These are phyloP conservation scores for Dioszegia hungarica DNA, from an alignment of 768 basidiomycete species.

Conservation along the genomic window DNA sequence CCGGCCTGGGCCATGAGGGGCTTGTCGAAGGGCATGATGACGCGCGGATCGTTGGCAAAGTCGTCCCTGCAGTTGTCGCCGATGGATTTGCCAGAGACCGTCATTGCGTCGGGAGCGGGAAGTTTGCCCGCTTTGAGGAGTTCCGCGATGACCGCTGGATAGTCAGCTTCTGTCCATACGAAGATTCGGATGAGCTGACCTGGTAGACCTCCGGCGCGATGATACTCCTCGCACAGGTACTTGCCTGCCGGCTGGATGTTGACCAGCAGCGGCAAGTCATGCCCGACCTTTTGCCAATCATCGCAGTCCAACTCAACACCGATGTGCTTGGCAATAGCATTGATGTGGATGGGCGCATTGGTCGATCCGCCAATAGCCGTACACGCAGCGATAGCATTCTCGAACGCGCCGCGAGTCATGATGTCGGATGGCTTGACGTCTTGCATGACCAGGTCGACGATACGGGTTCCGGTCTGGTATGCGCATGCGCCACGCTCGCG, in stretches of 20 bases:
- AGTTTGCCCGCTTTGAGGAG: conserved; percentile 28
- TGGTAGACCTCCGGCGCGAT: conserved; percentile 42
- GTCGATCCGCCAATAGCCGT: conserved; percentile 44
- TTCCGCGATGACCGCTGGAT: conserved; percentile 37
- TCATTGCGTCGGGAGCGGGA: conserved; percentile 35
- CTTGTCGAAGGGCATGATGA: conserved; percentile 38
- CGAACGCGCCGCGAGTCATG: conserved; percentile 38
- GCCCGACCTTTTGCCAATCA: conserved; percentile 41
- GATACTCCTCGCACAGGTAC: conserved; percentile 44
- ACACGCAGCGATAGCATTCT: conserved; percentile 39
- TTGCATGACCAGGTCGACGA: conserved; percentile 45
- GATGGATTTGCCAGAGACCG: conserved; percentile 40
- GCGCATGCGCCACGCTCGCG: conserved; percentile 46
- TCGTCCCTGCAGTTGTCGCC: conserved; percentile 40
- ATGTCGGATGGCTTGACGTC: conserved; percentile 47
- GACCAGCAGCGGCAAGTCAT: conserved; percentile 34
- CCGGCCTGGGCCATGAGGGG: conserved; percentile 42
- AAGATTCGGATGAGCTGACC: background rate
- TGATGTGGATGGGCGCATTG: conserved; percentile 43
- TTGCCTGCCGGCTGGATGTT: conserved; percentile 41
- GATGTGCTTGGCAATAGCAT: conserved; percentile 43
- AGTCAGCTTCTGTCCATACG: conserved; percentile 6
- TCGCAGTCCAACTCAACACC: conserved; percentile 33
- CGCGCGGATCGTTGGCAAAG: conserved; percentile 36
- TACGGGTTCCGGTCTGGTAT: conserved; percentile 41